Evolutionary conservation across 2,329 filamentous ascomycete genomes (phyloP), one percentile per base, ranked within the genome.

Genomic region (Fusarium guadeloupense): DNA sequence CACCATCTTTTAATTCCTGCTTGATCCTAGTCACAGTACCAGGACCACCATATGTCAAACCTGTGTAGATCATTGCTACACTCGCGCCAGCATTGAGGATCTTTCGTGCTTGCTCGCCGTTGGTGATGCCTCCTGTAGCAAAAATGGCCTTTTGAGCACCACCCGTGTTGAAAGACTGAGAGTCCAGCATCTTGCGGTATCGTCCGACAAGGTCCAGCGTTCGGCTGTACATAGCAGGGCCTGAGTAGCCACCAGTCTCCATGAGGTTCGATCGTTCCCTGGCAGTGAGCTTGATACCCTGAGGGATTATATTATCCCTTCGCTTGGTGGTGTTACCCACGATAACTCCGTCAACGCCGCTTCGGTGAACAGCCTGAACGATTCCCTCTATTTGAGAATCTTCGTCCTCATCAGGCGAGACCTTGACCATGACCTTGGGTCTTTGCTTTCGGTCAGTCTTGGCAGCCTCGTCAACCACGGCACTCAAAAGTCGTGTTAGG

Each of bases 251-350:
- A 23, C 95, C 93, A 17, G 89, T 88, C 77, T 97, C 92, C 53
- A 83, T 81, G 26, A 97, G 75, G 2, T 88, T 83, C 56, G 80
- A 77, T 65, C 87, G 82, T 72, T 99, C 94, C 62, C 84, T 81
- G 3, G 79, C 69, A 0, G 88, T 84, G 21, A 97, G 81, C 28
- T 79, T 75, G 63, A 89, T 85, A 21, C 89, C 88, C 20, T 83
- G 77, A 0, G 93, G 89, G 1, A 94, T 73, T 4, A 93, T 79
- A 4, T 87, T 88, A 0, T 88, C 84, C 37, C 95, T 84, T 64
- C 89, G 85, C 77, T 95, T 96, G 4, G 95, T 99, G 0, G 95
- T 99, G 80, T 99, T 99, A 10, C 94, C 95, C 5, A 99, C 94
- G 60, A 99, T 97, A 30, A 99, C 87, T 23, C 95, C 95, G 69